Percentiles rank a stretch among this genome's conserved stretches.
These are phyloP conservation scores for Aspergillus coremiiformis DNA, from an alignment of 495 filamentous ascomycete genomes.

Conservation along the genomic window DNA sequence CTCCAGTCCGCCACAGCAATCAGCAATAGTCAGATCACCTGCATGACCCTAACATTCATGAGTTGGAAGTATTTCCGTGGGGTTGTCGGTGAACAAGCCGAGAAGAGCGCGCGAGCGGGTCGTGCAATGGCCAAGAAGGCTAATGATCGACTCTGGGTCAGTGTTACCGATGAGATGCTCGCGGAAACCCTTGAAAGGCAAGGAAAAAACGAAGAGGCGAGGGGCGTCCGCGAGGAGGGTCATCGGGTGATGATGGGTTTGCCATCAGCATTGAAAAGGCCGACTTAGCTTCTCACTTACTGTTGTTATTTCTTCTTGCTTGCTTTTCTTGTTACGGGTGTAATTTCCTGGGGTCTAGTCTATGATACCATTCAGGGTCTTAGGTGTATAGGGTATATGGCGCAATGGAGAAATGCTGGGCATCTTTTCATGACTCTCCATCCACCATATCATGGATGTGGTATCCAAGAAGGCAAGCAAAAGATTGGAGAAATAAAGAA, in stretches of 20 bases:
- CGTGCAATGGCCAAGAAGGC: slow-evolving; percentile 66
- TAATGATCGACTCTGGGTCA: slow-evolving; percentile 75
- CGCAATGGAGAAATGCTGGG: neutral
- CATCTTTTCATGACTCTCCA: neutral
- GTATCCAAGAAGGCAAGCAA: neutral
- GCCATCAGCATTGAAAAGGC: slow-evolving; percentile 35
- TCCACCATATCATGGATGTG: neutral
- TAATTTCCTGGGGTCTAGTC: slow-evolving; percentile 6
- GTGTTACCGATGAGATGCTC: slow-evolving; percentile 74
- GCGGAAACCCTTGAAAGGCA: slow-evolving; percentile 66
- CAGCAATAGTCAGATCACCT: slow-evolving; percentile 63
- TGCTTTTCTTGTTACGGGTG: slow-evolving; percentile 1
- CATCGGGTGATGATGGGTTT: slow-evolving; percentile 37
- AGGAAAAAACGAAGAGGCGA: slow-evolving; percentile 59
- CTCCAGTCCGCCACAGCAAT: slow-evolving; percentile 50
- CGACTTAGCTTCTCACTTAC: slow-evolving; percentile 14
- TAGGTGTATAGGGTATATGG: slow-evolving; percentile 5
- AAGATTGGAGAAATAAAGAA: neutral
- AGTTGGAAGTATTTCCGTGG: slow-evolving; percentile 75
- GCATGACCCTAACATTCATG: slow-evolving; percentile 80
- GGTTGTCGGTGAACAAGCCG: slow-evolving; percentile 80
- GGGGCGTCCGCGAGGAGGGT: slow-evolving; percentile 35
- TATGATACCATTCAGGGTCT: slow-evolving; percentile 30
- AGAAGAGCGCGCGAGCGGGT: slow-evolving; percentile 76
- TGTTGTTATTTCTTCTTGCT: slow-evolving; percentile 8